phyloP scores from a whole-genome alignment of 176 grass and related monocot genomes.

The Dactylis glomerata region DNA sequence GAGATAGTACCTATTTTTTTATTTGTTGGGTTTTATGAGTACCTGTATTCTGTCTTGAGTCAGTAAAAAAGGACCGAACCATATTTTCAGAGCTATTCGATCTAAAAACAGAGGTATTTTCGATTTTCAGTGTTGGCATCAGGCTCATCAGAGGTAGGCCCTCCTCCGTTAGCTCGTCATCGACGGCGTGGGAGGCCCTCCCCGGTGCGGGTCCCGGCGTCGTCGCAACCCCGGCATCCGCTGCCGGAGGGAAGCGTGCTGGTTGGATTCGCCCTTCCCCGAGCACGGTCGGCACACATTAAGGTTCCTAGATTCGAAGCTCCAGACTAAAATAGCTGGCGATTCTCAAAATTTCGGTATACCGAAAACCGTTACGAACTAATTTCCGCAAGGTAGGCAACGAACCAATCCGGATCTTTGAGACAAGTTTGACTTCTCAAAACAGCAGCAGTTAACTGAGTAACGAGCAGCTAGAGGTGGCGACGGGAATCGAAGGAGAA shows the following conservation, averaged over 20 bases:
- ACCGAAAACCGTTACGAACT: background rate
- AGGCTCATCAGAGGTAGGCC: background rate
- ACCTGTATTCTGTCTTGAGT: background rate
- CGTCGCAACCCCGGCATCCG: background rate
- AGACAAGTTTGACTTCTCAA: background rate
- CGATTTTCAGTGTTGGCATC: background rate
- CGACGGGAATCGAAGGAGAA: background rate
- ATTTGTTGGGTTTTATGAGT: background rate
- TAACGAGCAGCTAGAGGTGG: background rate
- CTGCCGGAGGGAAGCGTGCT: background rate
- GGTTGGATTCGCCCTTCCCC: background rate
- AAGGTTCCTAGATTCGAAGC: background rate
- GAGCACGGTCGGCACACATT: background rate
- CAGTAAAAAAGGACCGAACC: too few relatives aligned
- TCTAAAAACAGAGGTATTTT: too few relatives aligned
- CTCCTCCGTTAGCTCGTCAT: background rate
- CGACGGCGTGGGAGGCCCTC: background rate
- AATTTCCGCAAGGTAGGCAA: background rate
- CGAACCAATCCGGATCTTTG: background rate
- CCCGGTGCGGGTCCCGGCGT: background rate
- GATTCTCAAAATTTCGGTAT: background rate
- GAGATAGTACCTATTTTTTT: background rate
- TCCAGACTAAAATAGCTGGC: background rate
- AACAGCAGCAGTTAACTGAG: background rate
- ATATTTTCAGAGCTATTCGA: background rate